phyloP scores from a whole-genome alignment of 805 yeast genomes.

The Candida nitratophila region DNA sequence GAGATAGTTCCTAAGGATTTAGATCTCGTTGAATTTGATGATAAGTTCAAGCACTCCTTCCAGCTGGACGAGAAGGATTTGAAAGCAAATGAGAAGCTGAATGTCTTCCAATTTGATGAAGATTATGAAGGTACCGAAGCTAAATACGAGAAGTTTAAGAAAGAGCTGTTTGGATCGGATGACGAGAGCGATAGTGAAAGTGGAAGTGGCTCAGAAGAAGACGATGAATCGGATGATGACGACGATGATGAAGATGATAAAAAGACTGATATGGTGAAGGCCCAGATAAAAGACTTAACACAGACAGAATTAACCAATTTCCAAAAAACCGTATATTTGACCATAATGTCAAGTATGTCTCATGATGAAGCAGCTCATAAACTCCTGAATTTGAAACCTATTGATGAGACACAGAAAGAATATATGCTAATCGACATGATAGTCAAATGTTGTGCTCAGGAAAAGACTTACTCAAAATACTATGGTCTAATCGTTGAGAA shows the following conservation, averaged over 20 bases:
- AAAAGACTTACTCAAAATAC: conserved; percentile 77
- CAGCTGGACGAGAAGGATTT: conserved; percentile 43
- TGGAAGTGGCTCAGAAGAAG: conserved; percentile 15
- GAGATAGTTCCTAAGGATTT: conserved; percentile 28
- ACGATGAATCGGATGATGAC: conserved; percentile 8
- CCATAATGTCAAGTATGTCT: conserved; percentile 84
- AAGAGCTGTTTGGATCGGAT: conserved; percentile 37
- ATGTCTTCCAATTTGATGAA: conserved; percentile 42
- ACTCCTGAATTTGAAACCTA: conserved; percentile 43
- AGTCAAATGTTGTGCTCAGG: conserved; percentile 77
- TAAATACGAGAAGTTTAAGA: conserved; percentile 34
- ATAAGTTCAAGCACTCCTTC: conserved; percentile 47
- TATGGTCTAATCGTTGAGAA: conserved; percentile 74
- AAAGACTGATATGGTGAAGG: conserved; percentile 13
- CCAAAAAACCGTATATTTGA: conserved; percentile 72
- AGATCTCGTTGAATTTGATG: conserved; percentile 61
- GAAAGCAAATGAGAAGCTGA: conserved; percentile 38
- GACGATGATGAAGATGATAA: conserved; percentile 5
- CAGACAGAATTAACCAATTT: conserved; percentile 54
- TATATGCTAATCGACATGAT: conserved; percentile 62
- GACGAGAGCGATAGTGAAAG: conserved; percentile 12
- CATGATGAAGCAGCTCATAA: conserved; percentile 93
- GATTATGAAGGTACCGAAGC: conserved; percentile 44
- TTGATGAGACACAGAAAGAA: conserved; percentile 35
- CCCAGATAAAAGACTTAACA: conserved; percentile 57